Evolutionary conservation across 805 yeast genomes (phyloP).

Genomic region (Wickerhamomyces subpelliculosus): DNA sequence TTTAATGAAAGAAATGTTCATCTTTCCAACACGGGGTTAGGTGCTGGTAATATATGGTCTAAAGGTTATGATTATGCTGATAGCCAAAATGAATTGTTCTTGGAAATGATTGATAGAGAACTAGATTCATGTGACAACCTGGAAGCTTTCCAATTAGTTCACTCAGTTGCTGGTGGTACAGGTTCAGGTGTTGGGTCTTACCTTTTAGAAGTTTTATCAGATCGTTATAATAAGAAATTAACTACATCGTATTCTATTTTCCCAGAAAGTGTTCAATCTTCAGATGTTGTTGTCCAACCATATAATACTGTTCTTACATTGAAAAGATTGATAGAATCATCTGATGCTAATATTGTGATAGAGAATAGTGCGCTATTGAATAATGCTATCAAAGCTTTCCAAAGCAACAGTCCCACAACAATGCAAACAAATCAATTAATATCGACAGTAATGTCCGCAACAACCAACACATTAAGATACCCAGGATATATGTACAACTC

Average conservation of each 20-base stretch:
- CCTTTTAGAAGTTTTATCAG: conserved; percentile 69
- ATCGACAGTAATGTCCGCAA: conserved; percentile 74
- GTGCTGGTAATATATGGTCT: conserved; percentile 97
- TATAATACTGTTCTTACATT: conserved; percentile 84
- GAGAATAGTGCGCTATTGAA: conserved; percentile 81
- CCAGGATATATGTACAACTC: conserved; percentile 91
- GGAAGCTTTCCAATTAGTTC: conserved; percentile 86
- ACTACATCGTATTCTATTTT: conserved; percentile 83
- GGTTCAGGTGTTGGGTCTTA: conserved; percentile 94
- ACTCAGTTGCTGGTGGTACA: conserved; percentile 97
- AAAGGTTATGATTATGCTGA: conserved; percentile 78
- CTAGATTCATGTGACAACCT: conserved; percentile 84
- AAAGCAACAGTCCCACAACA: conserved; percentile 56
- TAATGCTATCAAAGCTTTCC: conserved; percentile 58
- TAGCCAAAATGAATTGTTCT: conserved; percentile 58
- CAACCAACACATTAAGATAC: conserved; percentile 82
- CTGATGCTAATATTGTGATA: conserved; percentile 84
- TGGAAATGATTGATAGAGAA: conserved; percentile 83
- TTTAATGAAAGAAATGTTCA: conserved; percentile 82
- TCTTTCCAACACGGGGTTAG: conserved; percentile 73
- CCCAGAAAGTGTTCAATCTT: conserved; percentile 69
- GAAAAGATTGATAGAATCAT: conserved; percentile 71
- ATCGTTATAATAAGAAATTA: conserved; percentile 76
- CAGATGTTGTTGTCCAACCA: conserved; percentile 98
- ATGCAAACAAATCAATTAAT: conserved; percentile 80